A percentile compares a stretch with the other conserved stretches of the same genome.
Evolutionary conservation across 768 basidiomycete genomes (phyloP).

Genomic region (Rhizopogon sp.): DNA sequence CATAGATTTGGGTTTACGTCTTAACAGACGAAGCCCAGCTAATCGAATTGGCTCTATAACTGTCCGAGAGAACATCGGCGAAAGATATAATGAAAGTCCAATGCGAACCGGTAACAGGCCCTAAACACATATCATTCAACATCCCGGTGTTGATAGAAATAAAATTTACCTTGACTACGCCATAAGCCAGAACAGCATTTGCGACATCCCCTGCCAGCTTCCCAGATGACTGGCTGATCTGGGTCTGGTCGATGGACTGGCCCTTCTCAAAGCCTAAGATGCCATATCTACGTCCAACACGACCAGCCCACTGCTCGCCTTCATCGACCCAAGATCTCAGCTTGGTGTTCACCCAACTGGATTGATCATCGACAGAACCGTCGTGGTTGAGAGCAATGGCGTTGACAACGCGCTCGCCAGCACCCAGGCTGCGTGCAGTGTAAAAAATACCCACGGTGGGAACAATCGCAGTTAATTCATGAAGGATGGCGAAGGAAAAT

Average conservation of each 20-base stretch:
- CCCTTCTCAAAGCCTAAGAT: constrained; percentile 72
- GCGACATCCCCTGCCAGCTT: constrained; percentile 71
- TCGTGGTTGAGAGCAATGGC: constrained; percentile 24
- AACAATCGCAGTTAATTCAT: constrained; percentile 78
- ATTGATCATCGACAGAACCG: constrained; percentile 8
- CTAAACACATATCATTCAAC: constrained; percentile 28
- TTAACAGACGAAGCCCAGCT: constrained; percentile 11
- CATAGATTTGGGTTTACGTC: neutral
- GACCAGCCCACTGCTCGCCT: constrained; percentile 64
- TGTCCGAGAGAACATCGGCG: constrained; percentile 66
- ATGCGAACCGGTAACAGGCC: constrained; percentile 60
- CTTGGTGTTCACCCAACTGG: constrained; percentile 38
- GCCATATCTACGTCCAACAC: constrained; percentile 75
- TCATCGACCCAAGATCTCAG: constrained; percentile 66
- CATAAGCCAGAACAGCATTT: constrained; percentile 81
- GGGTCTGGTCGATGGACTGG: neutral
- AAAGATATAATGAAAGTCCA: constrained; percentile 63
- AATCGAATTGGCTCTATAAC: constrained; percentile 58
- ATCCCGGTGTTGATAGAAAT: neutral
- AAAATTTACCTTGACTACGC: constrained; percentile 63
- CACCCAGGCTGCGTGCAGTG: constrained; percentile 55
- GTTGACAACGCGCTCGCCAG: constrained; percentile 63
- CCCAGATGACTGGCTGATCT: constrained; percentile 19
- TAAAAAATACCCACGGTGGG: constrained; percentile 77
- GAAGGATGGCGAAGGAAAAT: constrained; percentile 75